These are phyloP conservation scores for Alternaria novae-zelandiae DNA, from an alignment of 2,329 filamentous ascomycete species.

Conservation along the genomic window DNA sequence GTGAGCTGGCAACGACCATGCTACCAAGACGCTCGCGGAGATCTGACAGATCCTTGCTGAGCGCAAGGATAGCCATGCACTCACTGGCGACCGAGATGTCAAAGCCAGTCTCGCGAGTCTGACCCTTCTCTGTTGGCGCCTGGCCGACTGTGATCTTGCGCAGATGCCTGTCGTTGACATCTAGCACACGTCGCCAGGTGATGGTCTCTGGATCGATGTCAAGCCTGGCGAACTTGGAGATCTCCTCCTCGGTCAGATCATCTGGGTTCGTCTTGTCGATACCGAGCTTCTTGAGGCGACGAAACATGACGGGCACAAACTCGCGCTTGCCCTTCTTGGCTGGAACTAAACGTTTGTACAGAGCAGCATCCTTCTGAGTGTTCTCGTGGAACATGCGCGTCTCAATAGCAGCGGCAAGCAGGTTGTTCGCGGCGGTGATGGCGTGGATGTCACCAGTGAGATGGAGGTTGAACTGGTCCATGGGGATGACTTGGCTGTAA, in stretches of 20 bases:
- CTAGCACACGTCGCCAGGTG: constrained; percentile 93
- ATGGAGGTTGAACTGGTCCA: constrained; percentile 99
- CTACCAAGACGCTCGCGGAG: constrained; percentile 91
- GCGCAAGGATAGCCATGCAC: constrained; percentile 96
- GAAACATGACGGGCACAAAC: constrained; percentile 91
- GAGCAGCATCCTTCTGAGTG: constrained; percentile 86
- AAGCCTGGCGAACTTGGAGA: constrained; percentile 84
- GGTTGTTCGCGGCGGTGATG: constrained; percentile 95
- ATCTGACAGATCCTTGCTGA: constrained; percentile 85
- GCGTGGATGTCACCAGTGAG: constrained; percentile 98
- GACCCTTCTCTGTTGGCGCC: constrained; percentile 88
- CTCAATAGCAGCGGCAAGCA: constrained; percentile 94
- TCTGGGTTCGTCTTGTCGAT: constrained; percentile 95
- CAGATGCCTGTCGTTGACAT: constrained; percentile 96
- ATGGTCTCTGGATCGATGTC: constrained; percentile 98
- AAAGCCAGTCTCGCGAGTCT: constrained; percentile 87
- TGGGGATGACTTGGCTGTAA: constrained; percentile 98
- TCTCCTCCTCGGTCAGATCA: constrained; percentile 88
- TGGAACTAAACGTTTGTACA: constrained; percentile 88
- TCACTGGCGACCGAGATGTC: constrained; percentile 98
- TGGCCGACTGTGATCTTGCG: constrained; percentile 87
- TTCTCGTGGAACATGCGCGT: constrained; percentile 98
- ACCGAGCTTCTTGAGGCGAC: constrained; percentile 90
- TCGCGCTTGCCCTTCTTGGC: constrained; percentile 86
- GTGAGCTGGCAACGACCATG: constrained; percentile 94